Conservation (phyloP, 1,139 yeast genomes). For the Meyerozyma athensensis region DNA sequence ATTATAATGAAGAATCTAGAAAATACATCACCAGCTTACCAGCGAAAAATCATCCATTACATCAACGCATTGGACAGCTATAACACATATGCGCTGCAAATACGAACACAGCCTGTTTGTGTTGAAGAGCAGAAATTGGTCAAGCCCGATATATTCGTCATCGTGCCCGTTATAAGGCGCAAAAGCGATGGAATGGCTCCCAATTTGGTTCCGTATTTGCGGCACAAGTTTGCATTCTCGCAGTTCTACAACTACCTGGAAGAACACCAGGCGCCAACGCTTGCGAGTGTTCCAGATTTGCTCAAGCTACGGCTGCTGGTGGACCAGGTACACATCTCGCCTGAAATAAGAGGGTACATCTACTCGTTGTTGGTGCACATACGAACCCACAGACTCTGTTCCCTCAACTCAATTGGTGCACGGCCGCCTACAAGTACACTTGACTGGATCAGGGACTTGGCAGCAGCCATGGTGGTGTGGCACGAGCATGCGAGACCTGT, state of each 20-base stretch:
- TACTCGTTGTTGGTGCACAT: constrained; percentile 36
- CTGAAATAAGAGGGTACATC: constrained; percentile 35
- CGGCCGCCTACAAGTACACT: constrained; percentile 32
- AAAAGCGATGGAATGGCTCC: constrained; percentile 9
- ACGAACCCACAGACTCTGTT: constrained; percentile 37
- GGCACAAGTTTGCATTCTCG: constrained; percentile 40
- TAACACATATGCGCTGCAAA: constrained; percentile 21
- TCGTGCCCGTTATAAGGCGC: constrained; percentile 22
- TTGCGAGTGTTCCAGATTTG: neutral
- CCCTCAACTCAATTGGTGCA: constrained; percentile 34
- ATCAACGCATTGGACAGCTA: constrained; percentile 29
- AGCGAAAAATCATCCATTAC: constrained; percentile 23
- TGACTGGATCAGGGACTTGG: constrained; percentile 23
- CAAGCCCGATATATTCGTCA: constrained; percentile 21
- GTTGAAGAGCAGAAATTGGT: constrained; percentile 13
- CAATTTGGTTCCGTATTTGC: constrained; percentile 26
- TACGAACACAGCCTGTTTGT: constrained; percentile 7
- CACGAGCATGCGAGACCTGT: neutral
- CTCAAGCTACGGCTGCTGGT: constrained; percentile 6
- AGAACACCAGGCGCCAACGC: neutral
- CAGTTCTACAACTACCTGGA: constrained; percentile 5
- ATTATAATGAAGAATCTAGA: constrained; percentile 16
- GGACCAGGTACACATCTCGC: constrained; percentile 24
- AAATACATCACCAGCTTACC: constrained; percentile 14
- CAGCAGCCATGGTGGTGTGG: constrained; percentile 30